Evolutionary conservation across 2,329 filamentous ascomycete genomes (phyloP).

Genomic region (Chalaropsis thielavioides): DNA sequence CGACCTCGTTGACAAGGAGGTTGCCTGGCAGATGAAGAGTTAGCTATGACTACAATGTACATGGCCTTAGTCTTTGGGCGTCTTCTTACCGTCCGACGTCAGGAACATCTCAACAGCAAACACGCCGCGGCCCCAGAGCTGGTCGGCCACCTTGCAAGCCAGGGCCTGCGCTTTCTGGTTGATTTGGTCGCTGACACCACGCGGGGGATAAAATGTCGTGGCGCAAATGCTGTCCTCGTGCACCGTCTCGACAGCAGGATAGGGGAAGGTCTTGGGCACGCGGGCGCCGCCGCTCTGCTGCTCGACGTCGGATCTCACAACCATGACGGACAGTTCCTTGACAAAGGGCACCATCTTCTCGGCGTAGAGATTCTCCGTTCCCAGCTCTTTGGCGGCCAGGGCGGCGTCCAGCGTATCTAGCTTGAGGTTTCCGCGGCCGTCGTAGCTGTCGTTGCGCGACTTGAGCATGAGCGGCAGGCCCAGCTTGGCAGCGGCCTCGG

Average conservation of each 20-base stretch:
- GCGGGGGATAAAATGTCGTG: conserved; percentile 72
- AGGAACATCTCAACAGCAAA: conserved; percentile 97
- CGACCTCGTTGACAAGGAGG: conserved; percentile 75
- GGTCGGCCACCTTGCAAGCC: conserved; percentile 63
- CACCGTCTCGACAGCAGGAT: conserved; percentile 83
- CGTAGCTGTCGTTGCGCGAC: conserved; percentile 77
- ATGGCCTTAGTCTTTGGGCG: not conserved
- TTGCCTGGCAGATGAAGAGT: conserved; percentile 26
- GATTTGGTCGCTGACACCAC: conserved; percentile 47
- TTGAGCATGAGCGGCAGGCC: conserved; percentile 90
- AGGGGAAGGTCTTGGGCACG: conserved; percentile 46
- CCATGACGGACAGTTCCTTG: conserved; percentile 86
- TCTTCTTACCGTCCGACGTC: conserved; percentile 45
- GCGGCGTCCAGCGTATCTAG: conserved; percentile 32
- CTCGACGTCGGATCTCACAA: conserved; percentile 70
- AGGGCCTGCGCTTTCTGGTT: conserved; percentile 56
- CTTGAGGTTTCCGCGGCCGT: conserved; percentile 60
- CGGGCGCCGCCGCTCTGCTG: conserved; percentile 26
- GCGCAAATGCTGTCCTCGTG: conserved; percentile 95
- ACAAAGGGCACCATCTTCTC: conserved; percentile 80
- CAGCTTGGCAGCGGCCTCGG: conserved; percentile 46
- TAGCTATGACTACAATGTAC: not conserved
- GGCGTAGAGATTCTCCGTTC: conserved; percentile 61
- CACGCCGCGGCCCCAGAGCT: conserved; percentile 75
- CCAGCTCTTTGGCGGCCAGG: conserved; percentile 52